Conservation (phyloP, 164 flowering plant species). For the Tetrastigma voinierianum region DNA sequence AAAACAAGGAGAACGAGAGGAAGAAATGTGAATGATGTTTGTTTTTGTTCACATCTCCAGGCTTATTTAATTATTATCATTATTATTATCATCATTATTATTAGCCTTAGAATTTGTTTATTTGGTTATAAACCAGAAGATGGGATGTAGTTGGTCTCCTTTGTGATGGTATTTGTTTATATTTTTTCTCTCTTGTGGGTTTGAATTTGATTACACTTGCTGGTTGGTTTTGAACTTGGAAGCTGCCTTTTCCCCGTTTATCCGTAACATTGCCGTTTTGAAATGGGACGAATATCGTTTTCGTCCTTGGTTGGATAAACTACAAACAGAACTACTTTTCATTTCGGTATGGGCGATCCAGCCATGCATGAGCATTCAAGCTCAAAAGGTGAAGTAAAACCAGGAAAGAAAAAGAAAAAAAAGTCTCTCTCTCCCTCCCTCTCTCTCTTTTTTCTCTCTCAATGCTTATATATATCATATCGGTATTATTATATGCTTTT, state of each 20-base stretch:
- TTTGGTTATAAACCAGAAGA: not conserved
- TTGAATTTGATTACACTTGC: slow-evolving; percentile 20
- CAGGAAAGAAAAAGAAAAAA: not conserved
- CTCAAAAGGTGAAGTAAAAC: slow-evolving; percentile 7
- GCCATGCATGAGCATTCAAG: slow-evolving; percentile 28
- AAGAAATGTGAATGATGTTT: slow-evolving; percentile 2
- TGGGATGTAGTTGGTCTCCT: not conserved
- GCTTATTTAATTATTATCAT: not conserved
- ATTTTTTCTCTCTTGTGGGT: not conserved
- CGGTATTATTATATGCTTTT: not conserved
- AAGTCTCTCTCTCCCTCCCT: not conserved
- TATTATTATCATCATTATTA: not conserved
- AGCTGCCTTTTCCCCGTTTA: slow-evolving; percentile 31
- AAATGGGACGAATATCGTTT: slow-evolving; percentile 14
- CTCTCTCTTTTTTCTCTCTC: not conserved
- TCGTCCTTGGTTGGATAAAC: slow-evolving; percentile 15
- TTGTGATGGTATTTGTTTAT: not conserved
- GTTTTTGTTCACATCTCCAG: slow-evolving; percentile 14
- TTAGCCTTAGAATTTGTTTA: not conserved
- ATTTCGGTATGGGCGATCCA: slow-evolving; percentile 17
- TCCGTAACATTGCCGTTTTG: slow-evolving; percentile 28
- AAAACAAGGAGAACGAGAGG: not conserved
- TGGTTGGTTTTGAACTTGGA: slow-evolving; percentile 29
- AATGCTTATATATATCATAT: not conserved
- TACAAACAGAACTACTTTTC: not conserved